A percentile compares a stretch with the other conserved stretches of the same genome.
phyloP scores from a whole-genome alignment of 1,284 basidiomycete species.

The Papiliotrema nemorosa region DNA sequence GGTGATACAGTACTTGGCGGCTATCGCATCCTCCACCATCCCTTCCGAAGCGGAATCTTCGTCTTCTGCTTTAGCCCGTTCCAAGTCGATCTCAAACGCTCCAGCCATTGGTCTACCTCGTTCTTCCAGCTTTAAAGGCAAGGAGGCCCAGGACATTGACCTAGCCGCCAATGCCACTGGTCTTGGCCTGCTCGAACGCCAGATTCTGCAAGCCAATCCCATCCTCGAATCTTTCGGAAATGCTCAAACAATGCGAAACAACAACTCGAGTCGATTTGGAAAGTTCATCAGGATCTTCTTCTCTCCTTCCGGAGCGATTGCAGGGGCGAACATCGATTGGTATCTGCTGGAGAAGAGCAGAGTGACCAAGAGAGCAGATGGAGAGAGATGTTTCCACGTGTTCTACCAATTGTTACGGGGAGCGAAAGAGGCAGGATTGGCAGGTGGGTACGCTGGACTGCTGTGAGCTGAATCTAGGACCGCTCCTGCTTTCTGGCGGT shows the following conservation, averaged over 20 bases:
- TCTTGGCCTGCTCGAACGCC: slow-evolving; percentile 86
- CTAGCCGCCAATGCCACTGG: slow-evolving; percentile 55
- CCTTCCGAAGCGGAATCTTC: slow-evolving; percentile 47
- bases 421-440: slow-evolving; percentile 59
- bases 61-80: slow-evolving; percentile 29
- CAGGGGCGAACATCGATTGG: slow-evolving; percentile 98
- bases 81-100: slow-evolving; percentile 24
- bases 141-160: slow-evolving; percentile 41
- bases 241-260: slow-evolving; percentile 96
- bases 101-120: slow-evolving; percentile 41
- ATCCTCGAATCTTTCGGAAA: slow-evolving; percentile 98
- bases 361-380: slow-evolving; percentile 80
- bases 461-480: slow-evolving; percentile 52
- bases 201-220: slow-evolving; percentile 97
- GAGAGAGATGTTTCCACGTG: slow-evolving; percentile 92
- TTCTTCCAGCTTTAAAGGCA: slow-evolving; percentile 46
- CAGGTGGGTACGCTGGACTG: slow-evolving; percentile 53
- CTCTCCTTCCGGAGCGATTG: slow-evolving; percentile 87
- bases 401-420: slow-evolving; percentile 88
- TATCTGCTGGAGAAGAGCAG: slow-evolving; percentile 97
- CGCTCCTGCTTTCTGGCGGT: slow-evolving; percentile 69
- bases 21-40: slow-evolving; percentile 74
- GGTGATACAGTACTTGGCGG: slow-evolving; percentile 98
- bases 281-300: slow-evolving; percentile 98
- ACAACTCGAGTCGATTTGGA: slow-evolving; percentile 94